Evolutionary conservation across 2,329 filamentous ascomycete genomes (phyloP).

Genomic region (Alternaria metachromatica): DNA sequence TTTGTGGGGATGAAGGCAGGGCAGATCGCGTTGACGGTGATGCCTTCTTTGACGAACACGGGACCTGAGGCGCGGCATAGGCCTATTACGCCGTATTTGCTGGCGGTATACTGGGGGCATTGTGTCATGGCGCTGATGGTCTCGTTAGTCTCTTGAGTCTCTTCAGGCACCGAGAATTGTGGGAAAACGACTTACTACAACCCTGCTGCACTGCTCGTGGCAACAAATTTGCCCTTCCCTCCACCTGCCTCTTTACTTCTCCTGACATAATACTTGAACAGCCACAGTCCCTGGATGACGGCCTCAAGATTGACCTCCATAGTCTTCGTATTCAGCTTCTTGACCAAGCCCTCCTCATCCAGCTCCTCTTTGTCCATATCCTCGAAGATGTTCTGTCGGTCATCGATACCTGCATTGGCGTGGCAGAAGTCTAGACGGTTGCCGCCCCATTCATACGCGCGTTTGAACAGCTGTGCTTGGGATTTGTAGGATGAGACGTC

Average conservation of each 20-base stretch:
- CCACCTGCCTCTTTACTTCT: conserved; percentile 47
- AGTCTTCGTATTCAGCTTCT: conserved; percentile 47
- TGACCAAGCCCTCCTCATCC: conserved; percentile 46
- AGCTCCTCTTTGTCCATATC: conserved; percentile 33
- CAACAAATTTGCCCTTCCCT: conserved; percentile 47
- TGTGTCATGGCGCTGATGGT: conserved; percentile 28
- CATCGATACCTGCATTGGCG: conserved; percentile 54
- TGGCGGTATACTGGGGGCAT: conserved; percentile 52
- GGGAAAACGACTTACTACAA: conserved; percentile 38
- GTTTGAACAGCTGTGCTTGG: conserved; percentile 50
- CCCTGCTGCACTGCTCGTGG: conserved; percentile 49
- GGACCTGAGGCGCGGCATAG: conserved; percentile 47
- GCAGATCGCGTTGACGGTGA: conserved; percentile 52
- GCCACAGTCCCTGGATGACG: conserved; percentile 52
- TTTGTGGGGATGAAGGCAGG: conserved; percentile 51
- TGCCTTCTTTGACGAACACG: conserved; percentile 40
- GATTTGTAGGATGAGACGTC: conserved; percentile 51
- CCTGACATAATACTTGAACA: conserved; percentile 53
- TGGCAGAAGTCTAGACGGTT: conserved; percentile 52
- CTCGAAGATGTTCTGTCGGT: conserved; percentile 49
- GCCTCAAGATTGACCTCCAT: conserved; percentile 52
- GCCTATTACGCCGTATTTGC: conserved; percentile 53
- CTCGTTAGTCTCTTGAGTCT: neutral
- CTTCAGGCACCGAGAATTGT: too few species aligned
- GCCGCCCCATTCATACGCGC: conserved; percentile 52